Base-by-base conservation (phyloP, 495 filamentous ascomycete genomes). In the Parachaetomium inaequale region DNA sequence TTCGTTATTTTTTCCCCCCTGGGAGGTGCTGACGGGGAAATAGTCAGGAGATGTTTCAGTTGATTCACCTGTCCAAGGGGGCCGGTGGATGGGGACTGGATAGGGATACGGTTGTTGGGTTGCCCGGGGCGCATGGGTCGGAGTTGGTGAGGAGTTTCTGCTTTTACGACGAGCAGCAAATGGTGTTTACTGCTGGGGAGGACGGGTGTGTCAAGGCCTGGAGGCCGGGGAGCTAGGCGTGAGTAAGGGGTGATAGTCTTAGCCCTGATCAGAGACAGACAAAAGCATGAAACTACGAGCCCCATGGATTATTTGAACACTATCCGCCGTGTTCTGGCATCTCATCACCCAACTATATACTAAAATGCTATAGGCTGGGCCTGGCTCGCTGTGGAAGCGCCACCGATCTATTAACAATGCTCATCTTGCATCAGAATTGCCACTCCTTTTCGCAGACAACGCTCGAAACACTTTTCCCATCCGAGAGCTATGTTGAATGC, bases 101-200 rank as follows among this genome's bases (percentile, higher is more conserved):
- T 67, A 74, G 74, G n/a, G 81, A 82, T 19, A 80, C 78, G 21
- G 80, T 82, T 19, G 83, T 91, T 61, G 84, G 83, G 12, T 74
- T 96, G 26, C 81, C 82, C 1, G 90, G 88, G 26, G 92, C 86
- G 5, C 93, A 97, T 75, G 89, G 89, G 1, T 85, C 86, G 26
- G 93, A 98, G 66, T 82, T 97, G 53, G 86, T 95, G 23, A 82
- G 93, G 50, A 87, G 90, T 40, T 84, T 96, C 47, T 88, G 83
- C 74, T 76, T 93, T 45, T 82, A 89, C 63, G 87, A 88, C 55
- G 78, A 91, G 80, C 82, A 84, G 60, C 81, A 85, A 67, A 83
- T 82, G 15, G 84, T 93, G 11, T 88, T 90, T 66, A 93, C 89
- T 10, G 84, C 81, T 56, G 91, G 91, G 19, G 91, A 95, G 71